phyloP scores from a whole-genome alignment of 805 yeast species.

The Starmerella bacillaris region DNA sequence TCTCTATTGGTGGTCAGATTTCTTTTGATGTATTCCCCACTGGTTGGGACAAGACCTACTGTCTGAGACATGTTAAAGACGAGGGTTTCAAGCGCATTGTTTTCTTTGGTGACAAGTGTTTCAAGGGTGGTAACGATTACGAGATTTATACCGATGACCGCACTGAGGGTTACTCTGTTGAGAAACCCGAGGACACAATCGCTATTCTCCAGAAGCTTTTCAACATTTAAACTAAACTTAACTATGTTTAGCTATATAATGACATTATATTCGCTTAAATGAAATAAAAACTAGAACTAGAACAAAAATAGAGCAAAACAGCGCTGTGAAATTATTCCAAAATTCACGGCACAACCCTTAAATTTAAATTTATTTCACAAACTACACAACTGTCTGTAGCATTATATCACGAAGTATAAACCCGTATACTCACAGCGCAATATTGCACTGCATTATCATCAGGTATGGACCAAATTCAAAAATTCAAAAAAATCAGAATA shows the following conservation, averaged over 20 bases:
- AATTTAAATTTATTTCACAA: too few relatives aligned
- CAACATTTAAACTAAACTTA: constrained; percentile 8
- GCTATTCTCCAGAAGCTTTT: constrained; percentile 70
- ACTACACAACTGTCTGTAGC: too few relatives aligned
- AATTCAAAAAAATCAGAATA: too few relatives aligned
- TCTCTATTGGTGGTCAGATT: constrained; percentile 98
- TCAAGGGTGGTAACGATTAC: constrained; percentile 93
- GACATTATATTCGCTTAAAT: too few relatives aligned
- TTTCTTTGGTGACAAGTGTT: constrained; percentile 97
- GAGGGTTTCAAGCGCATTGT: constrained; percentile 80
- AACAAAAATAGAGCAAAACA: too few relatives aligned
- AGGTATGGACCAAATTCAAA: too few relatives aligned
- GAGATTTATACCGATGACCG: constrained; percentile 85
- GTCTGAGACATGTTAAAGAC: constrained; percentile 73
- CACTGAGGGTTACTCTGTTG: constrained; percentile 91
- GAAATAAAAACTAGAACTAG: constrained; percentile 1
- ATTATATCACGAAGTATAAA: too few relatives aligned
- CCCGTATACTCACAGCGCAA: too few relatives aligned
- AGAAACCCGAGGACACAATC: constrained; percentile 75
- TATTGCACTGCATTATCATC: too few relatives aligned
- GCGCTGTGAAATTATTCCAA: too few relatives aligned
- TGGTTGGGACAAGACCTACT: constrained; percentile 99
- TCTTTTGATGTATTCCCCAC: constrained; percentile 99
- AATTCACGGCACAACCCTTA: background rate
- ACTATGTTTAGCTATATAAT: background rate